Base-by-base conservation (phyloP, 495 filamentous ascomycete species). In the Penicillium silybi region DNA sequence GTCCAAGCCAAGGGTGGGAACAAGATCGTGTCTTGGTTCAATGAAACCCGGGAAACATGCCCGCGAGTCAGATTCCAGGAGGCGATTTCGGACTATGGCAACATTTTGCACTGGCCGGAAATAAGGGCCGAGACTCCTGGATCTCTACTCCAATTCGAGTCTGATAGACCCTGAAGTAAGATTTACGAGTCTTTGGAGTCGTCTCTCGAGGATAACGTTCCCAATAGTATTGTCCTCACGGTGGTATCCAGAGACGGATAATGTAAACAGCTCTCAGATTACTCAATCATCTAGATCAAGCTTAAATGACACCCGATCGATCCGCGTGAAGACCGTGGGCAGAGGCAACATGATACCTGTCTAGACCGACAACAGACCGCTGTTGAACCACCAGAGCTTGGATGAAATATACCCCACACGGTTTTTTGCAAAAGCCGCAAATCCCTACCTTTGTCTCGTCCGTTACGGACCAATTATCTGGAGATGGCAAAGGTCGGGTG, bases 21-120 rank as follows among this genome's bases (percentile, higher is more conserved):
- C 7, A 1, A 18, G 3, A n/a, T 6, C 16, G n/a, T 32, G 9
- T 38, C 27, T 49, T 27, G 46, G 18, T 23, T 46, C n/a, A 38
- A 16, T 20, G 20, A 15, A 20, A 18, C 26, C 25, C 61, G 61
- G 61, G 47, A 44, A 34, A 25, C 6, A 59, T 38, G 62, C 50
- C 62, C 62, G 38, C 62, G 44, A 64, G 59, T 64, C 16, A 57
- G 9, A 52, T 48, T 27, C 6, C 18, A 37, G 11, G 39, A 41
- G 29, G 27, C 51, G 25, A 40, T 16, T 15, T 25, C 7, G 25
- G 16, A 6, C 29, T 4, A 54, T 50, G 52, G 52, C 47, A 34
- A 59, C 4, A 19, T 9, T 2, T 22, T 7, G 9, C 17, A 46
- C 9, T 15, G 48, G 4, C 44, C 50, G 57, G 57, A 53, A 53